phyloP scores from a whole-genome alignment of 2,329 filamentous ascomycete genomes.

The Cadophora gregata region DNA sequence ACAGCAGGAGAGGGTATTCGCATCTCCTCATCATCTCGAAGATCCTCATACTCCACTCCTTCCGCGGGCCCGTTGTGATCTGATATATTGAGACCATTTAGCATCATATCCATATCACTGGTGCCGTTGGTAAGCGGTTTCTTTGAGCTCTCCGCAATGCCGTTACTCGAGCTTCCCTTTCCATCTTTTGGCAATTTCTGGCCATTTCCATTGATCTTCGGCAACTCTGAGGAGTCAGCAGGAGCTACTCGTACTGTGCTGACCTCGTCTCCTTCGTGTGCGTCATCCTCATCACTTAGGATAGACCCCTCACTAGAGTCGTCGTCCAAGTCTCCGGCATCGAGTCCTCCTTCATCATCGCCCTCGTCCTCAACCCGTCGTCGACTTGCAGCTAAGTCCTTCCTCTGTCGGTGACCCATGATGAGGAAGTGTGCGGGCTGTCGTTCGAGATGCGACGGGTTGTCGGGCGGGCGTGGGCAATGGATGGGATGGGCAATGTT shows the following conservation, averaged over 20 bases:
- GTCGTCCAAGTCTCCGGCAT: slow-evolving; percentile 64
- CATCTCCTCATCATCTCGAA: slow-evolving; percentile 38
- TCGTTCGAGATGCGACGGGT: slow-evolving; percentile 44
- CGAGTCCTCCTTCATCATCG: slow-evolving; percentile 67
- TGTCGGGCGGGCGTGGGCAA: slow-evolving; percentile 41
- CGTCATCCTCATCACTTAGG: slow-evolving; percentile 65
- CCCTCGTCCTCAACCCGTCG: slow-evolving; percentile 74
- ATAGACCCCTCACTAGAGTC: slow-evolving; percentile 71
- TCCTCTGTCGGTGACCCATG: slow-evolving; percentile 63
- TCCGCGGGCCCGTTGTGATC: slow-evolving; percentile 35
- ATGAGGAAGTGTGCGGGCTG: slow-evolving; percentile 40
- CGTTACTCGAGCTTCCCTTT: slow-evolving; percentile 38
- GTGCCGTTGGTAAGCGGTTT: slow-evolving; percentile 48
- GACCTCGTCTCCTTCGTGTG: slow-evolving; percentile 66
- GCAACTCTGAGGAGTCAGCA: slow-evolving; percentile 44
- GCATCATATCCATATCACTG: slow-evolving; percentile 62
- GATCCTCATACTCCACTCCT: slow-evolving; percentile 44
- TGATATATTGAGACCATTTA: slow-evolving; percentile 53
- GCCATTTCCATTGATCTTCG: slow-evolving; percentile 46
- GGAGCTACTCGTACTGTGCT: slow-evolving; percentile 67
- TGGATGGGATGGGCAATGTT: slow-evolving; percentile 40
- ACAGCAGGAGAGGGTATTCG: slow-evolving; percentile 40
- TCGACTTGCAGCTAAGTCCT: slow-evolving; percentile 69
- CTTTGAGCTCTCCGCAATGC: slow-evolving; percentile 46
- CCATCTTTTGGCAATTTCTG: slow-evolving; percentile 42